Evolutionary conservation across 2,329 filamentous ascomycete species (phyloP).

Genomic region (Scleromitrula shiraiana): DNA sequence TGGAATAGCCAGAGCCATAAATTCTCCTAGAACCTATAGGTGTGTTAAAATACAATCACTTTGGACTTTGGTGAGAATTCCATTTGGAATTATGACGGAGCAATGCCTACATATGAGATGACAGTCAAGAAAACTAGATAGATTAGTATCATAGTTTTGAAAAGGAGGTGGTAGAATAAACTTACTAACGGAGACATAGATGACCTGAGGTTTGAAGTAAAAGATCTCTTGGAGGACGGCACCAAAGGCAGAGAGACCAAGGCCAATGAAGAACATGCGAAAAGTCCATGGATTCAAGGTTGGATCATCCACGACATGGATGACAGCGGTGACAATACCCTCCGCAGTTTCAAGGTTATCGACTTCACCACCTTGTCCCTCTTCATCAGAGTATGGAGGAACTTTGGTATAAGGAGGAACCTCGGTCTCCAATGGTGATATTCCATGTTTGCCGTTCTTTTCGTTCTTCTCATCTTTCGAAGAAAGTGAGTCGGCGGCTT

Average conservation of each 20-base stretch:
- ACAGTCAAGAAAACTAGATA: constrained; percentile 35
- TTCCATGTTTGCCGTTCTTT: not conserved
- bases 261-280: constrained; percentile 32
- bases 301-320: constrained; percentile 17
- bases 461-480: not conserved
- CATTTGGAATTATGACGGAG: too few species aligned
- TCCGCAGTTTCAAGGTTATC: constrained; percentile 8
- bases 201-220: constrained; percentile 40
- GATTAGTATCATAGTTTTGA: not conserved
- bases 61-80: constrained; percentile 32
- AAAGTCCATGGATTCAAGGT: constrained; percentile 31
- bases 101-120: constrained; percentile 35
- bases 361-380: constrained; percentile 3
- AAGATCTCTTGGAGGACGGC: constrained; percentile 37
- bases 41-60: constrained; percentile 30
- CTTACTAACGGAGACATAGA: constrained; percentile 33
- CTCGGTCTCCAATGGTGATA: not conserved
- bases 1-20: constrained; percentile 29
- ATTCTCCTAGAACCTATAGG: constrained; percentile 29
- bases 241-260: constrained; percentile 32
- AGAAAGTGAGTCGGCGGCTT: too few species aligned
- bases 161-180: not conserved
- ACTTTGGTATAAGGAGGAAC: not conserved
- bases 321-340: constrained; percentile 11
- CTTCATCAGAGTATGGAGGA: not conserved